phyloP scores from a whole-genome alignment of 2,329 filamentous ascomycete species.

The Balansia obtecta region DNA sequence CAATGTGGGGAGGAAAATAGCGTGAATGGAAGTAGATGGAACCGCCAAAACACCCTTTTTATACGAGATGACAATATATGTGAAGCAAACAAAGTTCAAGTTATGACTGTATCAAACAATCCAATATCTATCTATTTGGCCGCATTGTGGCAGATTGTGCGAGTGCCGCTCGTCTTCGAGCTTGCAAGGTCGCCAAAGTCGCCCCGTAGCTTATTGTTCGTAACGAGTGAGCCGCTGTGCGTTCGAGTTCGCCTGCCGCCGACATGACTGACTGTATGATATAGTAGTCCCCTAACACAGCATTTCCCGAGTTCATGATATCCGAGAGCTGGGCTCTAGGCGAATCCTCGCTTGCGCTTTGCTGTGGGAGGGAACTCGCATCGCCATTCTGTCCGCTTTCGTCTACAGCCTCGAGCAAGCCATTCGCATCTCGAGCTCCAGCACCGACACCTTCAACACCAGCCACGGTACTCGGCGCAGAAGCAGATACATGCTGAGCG shows the following conservation, averaged over 20 bases:
- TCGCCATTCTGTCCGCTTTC: conserved; percentile 16
- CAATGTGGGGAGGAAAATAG: conserved; percentile 87
- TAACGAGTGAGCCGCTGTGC: conserved; percentile 36
- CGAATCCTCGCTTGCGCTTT: conserved; percentile 16
- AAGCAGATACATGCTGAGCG: conserved; percentile 8
- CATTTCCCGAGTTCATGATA: conserved; percentile 42
- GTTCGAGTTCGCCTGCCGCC: conserved; percentile 33
- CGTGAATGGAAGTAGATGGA: conserved; percentile 24
- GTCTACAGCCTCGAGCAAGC: conserved; percentile 12
- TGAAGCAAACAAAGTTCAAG: not conserved
- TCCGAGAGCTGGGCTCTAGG: conserved; percentile 30
- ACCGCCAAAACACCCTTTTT: not conserved
- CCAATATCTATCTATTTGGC: conserved; percentile 10
- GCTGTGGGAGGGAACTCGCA: conserved; percentile 15
- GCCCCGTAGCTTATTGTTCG: conserved; percentile 43
- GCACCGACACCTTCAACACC: conserved; percentile 29
- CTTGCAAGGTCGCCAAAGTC: conserved; percentile 38
- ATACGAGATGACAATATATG: not conserved
- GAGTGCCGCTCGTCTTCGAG: conserved; percentile 26
- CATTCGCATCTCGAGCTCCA: conserved; percentile 28
- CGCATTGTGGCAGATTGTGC: conserved; percentile 10
- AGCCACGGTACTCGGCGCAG: conserved; percentile 16
- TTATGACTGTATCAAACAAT: not conserved
- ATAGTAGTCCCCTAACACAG: conserved; percentile 40
- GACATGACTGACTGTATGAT: conserved; percentile 35